A percentile compares a stretch with the other conserved stretches of the same genome.
phyloP scores from a whole-genome alignment of 1,139 yeast genomes.

The Blastobotrys malaysiensis region DNA sequence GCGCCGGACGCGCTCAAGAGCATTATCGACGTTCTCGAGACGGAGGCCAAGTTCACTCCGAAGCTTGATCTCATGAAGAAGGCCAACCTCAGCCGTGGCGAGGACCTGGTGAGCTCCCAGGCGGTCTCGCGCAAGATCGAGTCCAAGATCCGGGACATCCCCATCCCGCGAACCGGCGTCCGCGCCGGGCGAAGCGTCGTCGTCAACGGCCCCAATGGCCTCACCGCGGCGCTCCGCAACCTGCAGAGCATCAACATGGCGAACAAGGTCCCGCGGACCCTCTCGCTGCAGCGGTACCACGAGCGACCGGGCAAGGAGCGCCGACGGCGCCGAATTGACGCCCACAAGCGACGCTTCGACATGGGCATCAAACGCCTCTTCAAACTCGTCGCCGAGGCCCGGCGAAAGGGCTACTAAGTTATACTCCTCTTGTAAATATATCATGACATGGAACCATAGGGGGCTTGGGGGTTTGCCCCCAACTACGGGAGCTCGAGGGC shows the following conservation, averaged over 20 bases:
- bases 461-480: background rate
- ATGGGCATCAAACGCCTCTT: constrained; percentile 33
- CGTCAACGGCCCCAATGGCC: constrained; percentile 22
- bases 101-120: constrained; percentile 5
- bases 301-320: constrained; percentile 35
- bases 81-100: background rate
- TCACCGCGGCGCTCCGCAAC: constrained; percentile 27
- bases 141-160: constrained; percentile 1
- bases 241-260: constrained; percentile 27
- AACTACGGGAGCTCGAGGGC: too few species aligned
- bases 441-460: background rate
- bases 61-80: background rate
- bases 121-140: constrained; percentile 1
- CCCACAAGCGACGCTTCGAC: constrained; percentile 32
- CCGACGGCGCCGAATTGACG: constrained; percentile 29
- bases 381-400: constrained; percentile 34
- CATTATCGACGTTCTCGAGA: background rate
- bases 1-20: background rate
- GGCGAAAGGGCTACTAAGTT: constrained; percentile 33
- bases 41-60: background rate
- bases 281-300: constrained; percentile 28
- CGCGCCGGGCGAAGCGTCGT: constrained; percentile 32
- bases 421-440: constrained; percentile 1
- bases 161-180: constrained; percentile 32
- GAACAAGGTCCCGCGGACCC: constrained; percentile 27